Percentiles rank a stretch among this genome's conserved stretches.
phyloP scores from a whole-genome alignment of 345 rosid genomes.

The Gossypium raimondii region DNA sequence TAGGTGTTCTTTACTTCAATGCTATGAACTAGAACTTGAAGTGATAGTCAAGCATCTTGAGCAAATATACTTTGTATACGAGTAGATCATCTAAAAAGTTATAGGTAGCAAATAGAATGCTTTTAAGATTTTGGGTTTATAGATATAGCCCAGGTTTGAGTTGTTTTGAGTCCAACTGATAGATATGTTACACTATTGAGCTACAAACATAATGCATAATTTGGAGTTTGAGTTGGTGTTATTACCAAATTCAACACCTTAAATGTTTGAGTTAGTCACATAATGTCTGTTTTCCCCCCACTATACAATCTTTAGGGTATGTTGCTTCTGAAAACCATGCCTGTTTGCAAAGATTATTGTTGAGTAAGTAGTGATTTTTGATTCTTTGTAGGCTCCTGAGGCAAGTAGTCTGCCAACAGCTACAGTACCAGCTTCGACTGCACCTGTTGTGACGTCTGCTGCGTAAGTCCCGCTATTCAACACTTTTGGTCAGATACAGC shows the following conservation, averaged over 20 bases:
- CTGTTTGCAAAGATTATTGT: not conserved
- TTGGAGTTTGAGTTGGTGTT: not conserved
- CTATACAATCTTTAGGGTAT: not conserved
- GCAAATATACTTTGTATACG: not conserved
- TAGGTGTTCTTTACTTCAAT: not conserved
- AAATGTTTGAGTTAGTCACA: not conserved
- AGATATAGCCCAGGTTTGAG: not conserved
- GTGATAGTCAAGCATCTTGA: not conserved
- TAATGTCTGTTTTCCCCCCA: not conserved
- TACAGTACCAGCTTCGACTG: slow-evolving; percentile 9
- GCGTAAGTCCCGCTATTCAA: not conserved
- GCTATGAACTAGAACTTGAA: not conserved
- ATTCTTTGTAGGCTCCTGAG: slow-evolving; percentile 40
- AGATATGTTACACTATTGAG: not conserved
- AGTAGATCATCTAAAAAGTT: not conserved
- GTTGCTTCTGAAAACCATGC: not conserved
- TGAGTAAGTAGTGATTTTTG: not conserved
- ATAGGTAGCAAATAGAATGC: not conserved
- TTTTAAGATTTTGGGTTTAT: not conserved
- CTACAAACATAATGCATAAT: not conserved
- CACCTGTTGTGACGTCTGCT: slow-evolving; percentile 1
- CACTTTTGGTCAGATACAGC: not conserved
- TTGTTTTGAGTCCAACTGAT: not conserved
- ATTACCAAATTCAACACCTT: not conserved
- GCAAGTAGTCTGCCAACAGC: slow-evolving; percentile 33